Evolutionary conservation across 345 rosid species (phyloP), one percentile per base, ranked within the genome.

Genomic region (Eucalyptus cladocalyx): DNA sequence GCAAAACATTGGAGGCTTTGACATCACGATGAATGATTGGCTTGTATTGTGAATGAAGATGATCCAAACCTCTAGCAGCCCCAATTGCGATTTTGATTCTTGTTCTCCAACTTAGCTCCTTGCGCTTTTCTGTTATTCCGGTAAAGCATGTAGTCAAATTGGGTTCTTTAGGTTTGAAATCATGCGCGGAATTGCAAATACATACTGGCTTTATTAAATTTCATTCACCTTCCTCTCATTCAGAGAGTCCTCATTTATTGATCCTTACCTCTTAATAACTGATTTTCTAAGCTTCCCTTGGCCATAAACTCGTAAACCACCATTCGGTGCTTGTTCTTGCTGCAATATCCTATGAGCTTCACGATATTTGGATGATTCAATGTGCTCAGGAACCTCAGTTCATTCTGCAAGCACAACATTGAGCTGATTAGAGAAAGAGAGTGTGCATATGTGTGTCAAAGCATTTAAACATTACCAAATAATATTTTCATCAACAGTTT

Each of bases 281-380:
- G 93, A 49, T 87, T 88, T 90, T 95, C 94, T 87, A 92, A 88
- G 90, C 94, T 93, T 60, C 95, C 93, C 87, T 86, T 69, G n/a
- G 89, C 43, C 94, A 94, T 76, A 69, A 87, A 91, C 88, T 94
- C 96, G 21, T 95, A 95, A 37, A 93, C 93, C 92, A 94, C 86
- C 42, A 92, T 91, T 80, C 93, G 88, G n/a, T 92, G 90, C 9
- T 92, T 60, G 7, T 88, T 91, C 54, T 93, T 90, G 32, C 86
- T 21, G 92, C 95, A 95, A 83, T 90, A 92, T 23, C 95, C 96
- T 30, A 91, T 51, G 81, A 95, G 94, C 81, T 92, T 92, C 86
- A 94, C 93, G 13, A 94, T 91, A 88, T 92, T 93, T 43, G 93
- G 94, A 88, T 95, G 95, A 88, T 92, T 93, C 50, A 94, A 90